These are phyloP conservation scores for Aureobasidium sp. DNA, from an alignment of 2,329 filamentous ascomycete genomes.

Conservation along the genomic window DNA sequence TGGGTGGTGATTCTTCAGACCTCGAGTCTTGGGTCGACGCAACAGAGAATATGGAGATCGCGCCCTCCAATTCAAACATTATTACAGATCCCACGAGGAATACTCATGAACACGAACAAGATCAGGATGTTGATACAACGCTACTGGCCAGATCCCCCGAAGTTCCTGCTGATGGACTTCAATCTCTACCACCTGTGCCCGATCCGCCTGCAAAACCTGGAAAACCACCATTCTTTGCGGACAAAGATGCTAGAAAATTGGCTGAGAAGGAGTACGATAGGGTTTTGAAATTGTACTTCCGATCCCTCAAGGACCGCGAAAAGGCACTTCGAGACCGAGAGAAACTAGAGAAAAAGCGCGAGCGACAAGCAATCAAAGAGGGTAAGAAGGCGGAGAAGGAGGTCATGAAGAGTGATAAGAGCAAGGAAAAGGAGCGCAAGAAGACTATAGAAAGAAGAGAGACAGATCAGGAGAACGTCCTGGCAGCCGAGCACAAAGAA, in stretches of 20 bases:
- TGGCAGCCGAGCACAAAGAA: conserved; percentile 4
- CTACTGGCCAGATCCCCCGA: not conserved
- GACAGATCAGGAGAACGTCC: not conserved
- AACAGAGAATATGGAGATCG: conserved; percentile 20
- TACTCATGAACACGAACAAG: not conserved
- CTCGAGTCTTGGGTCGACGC: conserved; percentile 20
- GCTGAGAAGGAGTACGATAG: conserved; percentile 62
- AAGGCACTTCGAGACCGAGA: conserved; percentile 57
- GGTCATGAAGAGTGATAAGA: conserved; percentile 29
- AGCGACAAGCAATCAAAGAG: conserved; percentile 22
- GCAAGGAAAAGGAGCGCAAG: conserved; percentile 25
- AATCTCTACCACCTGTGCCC: conserved; percentile 41
- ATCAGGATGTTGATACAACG: not conserved
- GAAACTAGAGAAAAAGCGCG: conserved; percentile 48
- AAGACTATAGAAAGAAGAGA: not conserved
- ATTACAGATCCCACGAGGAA: not conserved
- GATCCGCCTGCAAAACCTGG: conserved; percentile 44
- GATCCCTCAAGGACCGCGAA: conserved; percentile 59
- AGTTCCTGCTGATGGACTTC: not conserved
- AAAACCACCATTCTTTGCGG: conserved; percentile 53
- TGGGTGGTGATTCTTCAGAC: conserved; percentile 5
- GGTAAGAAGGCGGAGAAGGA: conserved; percentile 31
- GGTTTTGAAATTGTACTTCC: conserved; percentile 57
- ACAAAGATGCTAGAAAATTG: conserved; percentile 60
- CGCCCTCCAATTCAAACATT: not conserved